Evolutionary conservation across 495 filamentous ascomycete genomes (phyloP), one percentile per base, ranked within the genome.

Genomic region (Durotheca rogersii): DNA sequence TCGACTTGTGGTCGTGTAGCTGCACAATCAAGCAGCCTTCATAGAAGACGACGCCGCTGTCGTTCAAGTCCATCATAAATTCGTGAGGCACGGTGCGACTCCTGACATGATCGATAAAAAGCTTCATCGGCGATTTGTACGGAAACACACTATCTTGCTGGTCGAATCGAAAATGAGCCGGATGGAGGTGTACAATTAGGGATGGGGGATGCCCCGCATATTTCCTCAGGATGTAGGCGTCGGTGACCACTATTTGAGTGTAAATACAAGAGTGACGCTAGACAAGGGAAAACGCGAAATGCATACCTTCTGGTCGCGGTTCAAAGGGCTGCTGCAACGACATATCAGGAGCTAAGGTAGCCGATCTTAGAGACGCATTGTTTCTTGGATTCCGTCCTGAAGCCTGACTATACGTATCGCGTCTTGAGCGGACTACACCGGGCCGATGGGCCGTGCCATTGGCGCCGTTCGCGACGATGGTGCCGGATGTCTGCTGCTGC

Each of bases 11-110:
- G 69, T 96, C 87, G 51, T 93, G 78, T 3, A 96, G 75, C 63
- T 95, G 84, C 34, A 97, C 90, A 52, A 99, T 97, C 40, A 99
- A 76, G 64, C 92, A 95, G 14, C 88, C 90, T 65, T 99, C 93
- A 61, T 97, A 99, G 60, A 94, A 97, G n/a, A 70, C 75, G 17
- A 96, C 85, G 6, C 78, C 80, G 12, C 72, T 71, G 17, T 80
- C 73, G 23, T 82, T 78, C 20, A 97, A 64, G 39, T 76, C 72
- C n/a, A 70, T 70, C 1, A 83, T 53, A 37, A 84, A 61, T 12
- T 79, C 76, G 59, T 82, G 73, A 15, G 76, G 77, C 11, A 81
- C 58, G 1, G 76, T 76, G 11, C 74, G 67, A 10, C 21, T 61
- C 51, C 65, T 66, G 10, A 80, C 60, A 67, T 95, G 88, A 56